Conservation (phyloP, 2,329 filamentous ascomycete species). For the Fusarium sulawesiense region DNA sequence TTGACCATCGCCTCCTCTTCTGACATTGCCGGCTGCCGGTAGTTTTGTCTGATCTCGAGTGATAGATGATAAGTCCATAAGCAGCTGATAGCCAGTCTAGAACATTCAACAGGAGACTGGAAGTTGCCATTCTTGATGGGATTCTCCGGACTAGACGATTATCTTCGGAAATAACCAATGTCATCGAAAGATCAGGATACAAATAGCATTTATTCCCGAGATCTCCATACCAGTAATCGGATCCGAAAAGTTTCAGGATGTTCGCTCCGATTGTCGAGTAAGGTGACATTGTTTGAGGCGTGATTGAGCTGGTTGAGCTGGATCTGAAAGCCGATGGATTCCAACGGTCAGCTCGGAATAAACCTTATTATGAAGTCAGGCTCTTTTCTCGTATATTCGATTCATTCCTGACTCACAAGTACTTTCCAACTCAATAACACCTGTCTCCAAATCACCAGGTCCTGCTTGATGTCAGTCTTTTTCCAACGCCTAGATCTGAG, state of each 20-base stretch:
- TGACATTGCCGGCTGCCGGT: constrained; percentile 25
- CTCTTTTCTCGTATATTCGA: neutral
- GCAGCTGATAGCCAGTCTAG: neutral
- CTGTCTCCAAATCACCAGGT: neutral
- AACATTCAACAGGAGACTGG: neutral
- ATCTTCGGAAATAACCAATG: neutral
- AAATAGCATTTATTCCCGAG: neutral
- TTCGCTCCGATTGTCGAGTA: neutral
- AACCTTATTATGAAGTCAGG: neutral
- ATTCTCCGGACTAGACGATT: neutral
- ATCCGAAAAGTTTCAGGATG: too few relatives aligned
- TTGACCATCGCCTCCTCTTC: constrained; percentile 2
- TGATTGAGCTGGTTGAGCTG: too few relatives aligned
- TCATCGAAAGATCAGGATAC: neutral
- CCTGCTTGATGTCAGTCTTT: rapidly evolving
- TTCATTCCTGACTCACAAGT: neutral
- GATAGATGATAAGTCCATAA: constrained; percentile 1
- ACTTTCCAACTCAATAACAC: too few relatives aligned
- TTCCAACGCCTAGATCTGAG: neutral
- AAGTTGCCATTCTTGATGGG: constrained; percentile 3
- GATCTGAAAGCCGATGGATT: too few relatives aligned
- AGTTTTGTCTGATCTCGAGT: constrained; percentile 20
- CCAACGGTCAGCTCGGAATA: neutral
- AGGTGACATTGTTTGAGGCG: neutral
- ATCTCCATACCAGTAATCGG: neutral